Conservation (phyloP, 768 basidiomycete genomes). For the Mycena capillaripes region DNA sequence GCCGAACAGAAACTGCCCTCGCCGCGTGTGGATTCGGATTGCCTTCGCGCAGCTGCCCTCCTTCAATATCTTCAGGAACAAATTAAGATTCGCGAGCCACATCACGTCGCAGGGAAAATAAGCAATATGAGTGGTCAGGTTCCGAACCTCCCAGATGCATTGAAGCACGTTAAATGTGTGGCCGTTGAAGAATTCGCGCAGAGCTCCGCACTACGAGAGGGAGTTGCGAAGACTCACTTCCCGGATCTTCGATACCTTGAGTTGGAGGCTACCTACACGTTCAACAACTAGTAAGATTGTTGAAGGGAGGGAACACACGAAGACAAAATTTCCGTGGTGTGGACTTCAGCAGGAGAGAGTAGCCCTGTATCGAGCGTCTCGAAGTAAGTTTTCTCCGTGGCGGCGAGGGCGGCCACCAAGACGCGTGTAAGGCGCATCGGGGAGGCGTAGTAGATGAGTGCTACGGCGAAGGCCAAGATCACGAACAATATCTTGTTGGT, state of each 20-base stretch:
- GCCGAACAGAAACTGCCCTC: too few relatives aligned
- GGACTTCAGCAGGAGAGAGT: neutral
- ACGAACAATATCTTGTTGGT: too few relatives aligned
- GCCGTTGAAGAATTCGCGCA: neutral
- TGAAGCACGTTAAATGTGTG: neutral
- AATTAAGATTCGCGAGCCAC: too few relatives aligned
- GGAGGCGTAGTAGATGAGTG: neutral
- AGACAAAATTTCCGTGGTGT: too few relatives aligned
- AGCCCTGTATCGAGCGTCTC: constrained; percentile 6
- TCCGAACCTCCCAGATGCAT: neutral
- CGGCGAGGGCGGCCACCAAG: neutral
- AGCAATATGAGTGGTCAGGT: neutral
- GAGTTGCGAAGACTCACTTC: neutral
- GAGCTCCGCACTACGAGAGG: neutral
- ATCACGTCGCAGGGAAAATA: too few relatives aligned
- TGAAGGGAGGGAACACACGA: too few relatives aligned
- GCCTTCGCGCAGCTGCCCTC: too few relatives aligned
- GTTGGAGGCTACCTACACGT: neutral
- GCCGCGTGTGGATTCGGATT: too few relatives aligned
- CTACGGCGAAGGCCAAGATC: too few relatives aligned
- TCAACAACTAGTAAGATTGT: neutral
- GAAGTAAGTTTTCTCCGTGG: neutral
- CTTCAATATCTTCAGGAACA: too few relatives aligned
- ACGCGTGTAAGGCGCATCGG: neutral
- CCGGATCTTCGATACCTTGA: neutral